Evolutionary conservation across 371 early-diverging fungal genomes (phyloP).

Genomic region (Sporodiniella umbellata): DNA sequence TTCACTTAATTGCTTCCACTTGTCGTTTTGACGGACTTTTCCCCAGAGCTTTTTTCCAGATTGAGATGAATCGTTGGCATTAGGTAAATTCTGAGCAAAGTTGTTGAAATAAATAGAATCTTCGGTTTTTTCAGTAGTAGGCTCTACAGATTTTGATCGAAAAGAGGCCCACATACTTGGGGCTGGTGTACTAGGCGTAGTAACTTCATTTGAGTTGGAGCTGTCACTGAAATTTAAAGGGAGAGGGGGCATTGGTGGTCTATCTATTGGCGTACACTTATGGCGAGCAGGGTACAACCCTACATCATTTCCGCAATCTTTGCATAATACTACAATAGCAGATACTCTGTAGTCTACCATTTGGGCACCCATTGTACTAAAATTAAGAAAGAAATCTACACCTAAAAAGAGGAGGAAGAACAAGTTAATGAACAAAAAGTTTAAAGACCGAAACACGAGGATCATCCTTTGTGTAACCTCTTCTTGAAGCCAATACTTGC

Average conservation of each 20-base stretch:
- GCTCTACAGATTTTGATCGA: constrained; percentile 10
- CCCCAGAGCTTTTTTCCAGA: constrained; percentile 45
- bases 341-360: constrained; percentile 66
- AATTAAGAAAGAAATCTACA: constrained; percentile 6
- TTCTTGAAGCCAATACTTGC: neutral
- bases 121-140: constrained; percentile 21
- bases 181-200: constrained; percentile 1
- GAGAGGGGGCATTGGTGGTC: constrained; percentile 47
- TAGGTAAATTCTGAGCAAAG: constrained; percentile 39
- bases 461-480: constrained; percentile 6
- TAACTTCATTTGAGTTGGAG: constrained; percentile 7
- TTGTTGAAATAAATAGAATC: constrained; percentile 44
- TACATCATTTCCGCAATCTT: constrained; percentile 69
- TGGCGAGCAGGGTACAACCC: constrained; percentile 68
- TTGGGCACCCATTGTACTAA: constrained; percentile 37
- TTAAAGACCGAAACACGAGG: constrained; percentile 10
- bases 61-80: constrained; percentile 2
- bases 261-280: constrained; percentile 47
- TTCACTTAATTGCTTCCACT: constrained; percentile 44
- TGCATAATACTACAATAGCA: constrained; percentile 58
- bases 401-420: neutral
- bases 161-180: constrained; percentile 13
- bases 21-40: constrained; percentile 45
- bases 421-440: constrained; percentile 3
- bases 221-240: constrained; percentile 19